Conservation (phyloP, 305 asterid genomes). For the Fraxinus nigra region DNA sequence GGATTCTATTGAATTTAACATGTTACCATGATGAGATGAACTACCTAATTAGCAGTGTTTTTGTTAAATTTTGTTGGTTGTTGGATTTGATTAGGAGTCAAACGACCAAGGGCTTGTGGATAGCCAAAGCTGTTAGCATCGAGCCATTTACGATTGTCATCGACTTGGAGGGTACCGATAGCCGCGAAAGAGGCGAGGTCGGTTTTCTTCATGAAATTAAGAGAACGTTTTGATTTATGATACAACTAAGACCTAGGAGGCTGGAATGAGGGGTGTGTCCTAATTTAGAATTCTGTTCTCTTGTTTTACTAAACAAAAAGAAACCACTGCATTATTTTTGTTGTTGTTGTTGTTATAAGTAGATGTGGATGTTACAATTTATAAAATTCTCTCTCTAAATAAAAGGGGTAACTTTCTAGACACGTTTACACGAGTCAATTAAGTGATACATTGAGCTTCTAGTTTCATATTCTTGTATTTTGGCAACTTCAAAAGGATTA, state of each 20-base stretch:
- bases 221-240: not conserved
- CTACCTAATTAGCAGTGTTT: not conserved
- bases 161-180: constrained; percentile 83
- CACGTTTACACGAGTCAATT: not conserved
- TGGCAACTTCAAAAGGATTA: not conserved
- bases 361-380: not conserved
- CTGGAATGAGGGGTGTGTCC: not conserved
- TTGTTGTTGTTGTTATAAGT: not conserved
- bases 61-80: constrained; percentile 2
- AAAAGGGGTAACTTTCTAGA: not conserved
- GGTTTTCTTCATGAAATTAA: not conserved
- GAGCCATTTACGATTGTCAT: constrained; percentile 59
- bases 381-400: not conserved
- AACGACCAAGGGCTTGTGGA: constrained; percentile 75
- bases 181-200: constrained; percentile 79
- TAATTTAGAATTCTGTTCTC: not conserved
- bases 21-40: not conserved
- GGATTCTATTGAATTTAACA: not conserved
- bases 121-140: constrained; percentile 54
- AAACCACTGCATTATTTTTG: not conserved
- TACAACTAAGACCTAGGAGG: not conserved
- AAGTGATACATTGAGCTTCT: not conserved
- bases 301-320: not conserved
- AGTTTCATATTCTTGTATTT: not conserved
- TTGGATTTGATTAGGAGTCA: constrained; percentile 41